A percentile compares a stretch with the other conserved stretches of the same genome.
phyloP scores from a whole-genome alignment of 306 rosid genomes.

The Rosa lucieae region DNA sequence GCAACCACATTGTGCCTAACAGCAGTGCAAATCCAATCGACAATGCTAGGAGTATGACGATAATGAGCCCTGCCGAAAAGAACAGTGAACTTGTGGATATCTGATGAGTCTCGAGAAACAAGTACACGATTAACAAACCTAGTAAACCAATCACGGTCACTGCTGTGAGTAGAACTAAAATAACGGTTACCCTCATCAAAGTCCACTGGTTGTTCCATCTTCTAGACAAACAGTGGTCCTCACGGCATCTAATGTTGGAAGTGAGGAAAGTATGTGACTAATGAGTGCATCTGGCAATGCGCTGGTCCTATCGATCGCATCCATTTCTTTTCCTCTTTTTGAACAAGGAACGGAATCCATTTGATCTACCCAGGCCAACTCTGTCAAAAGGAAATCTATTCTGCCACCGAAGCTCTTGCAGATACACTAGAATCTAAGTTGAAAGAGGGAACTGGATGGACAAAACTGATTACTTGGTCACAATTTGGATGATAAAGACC shows the following conservation, averaged over 20 bases:
- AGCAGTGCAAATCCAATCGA: background rate
- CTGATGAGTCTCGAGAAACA: background rate
- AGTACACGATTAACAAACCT: background rate
- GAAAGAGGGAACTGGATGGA: background rate
- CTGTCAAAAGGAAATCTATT: background rate
- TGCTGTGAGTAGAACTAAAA: background rate
- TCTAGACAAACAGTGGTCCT: background rate
- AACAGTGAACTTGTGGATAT: background rate
- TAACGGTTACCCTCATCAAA: background rate
- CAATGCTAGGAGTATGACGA: background rate
- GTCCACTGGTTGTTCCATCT: background rate
- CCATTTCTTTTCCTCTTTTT: background rate
- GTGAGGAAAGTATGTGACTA: background rate
- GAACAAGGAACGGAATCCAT: background rate
- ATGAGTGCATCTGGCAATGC: background rate
- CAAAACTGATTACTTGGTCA: background rate
- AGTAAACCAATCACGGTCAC: background rate
- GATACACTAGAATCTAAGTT: background rate
- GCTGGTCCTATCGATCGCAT: background rate
- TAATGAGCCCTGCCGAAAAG: too few relatives aligned
- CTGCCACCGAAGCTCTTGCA: background rate
- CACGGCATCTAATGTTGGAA: background rate
- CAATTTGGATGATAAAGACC: too few relatives aligned
- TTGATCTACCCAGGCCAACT: background rate
- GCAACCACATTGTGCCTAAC: background rate